These are phyloP conservation scores for Loxodes magnus DNA, from an alignment of 73 alveolate species.

Conservation along the genomic window DNA sequence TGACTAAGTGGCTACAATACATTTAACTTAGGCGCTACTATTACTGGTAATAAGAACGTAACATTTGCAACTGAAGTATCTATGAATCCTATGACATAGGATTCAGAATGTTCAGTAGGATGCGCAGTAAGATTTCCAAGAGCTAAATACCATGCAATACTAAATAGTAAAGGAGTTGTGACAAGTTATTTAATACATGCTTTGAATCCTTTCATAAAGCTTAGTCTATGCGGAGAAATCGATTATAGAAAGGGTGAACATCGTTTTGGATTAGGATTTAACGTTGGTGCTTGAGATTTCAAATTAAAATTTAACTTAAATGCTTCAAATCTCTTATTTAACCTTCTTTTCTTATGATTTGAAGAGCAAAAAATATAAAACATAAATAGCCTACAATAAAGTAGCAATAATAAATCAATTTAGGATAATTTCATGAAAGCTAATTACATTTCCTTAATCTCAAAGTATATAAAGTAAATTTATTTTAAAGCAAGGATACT, in stretches of 20 bases:
- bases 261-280: constrained; percentile 3
- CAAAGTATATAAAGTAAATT: no score
- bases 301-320: not conserved
- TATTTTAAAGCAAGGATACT: no score
- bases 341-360: no score
- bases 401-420: no score
- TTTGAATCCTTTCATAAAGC: not conserved
- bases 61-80: constrained; percentile 10
- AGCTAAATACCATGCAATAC: constrained; percentile 5
- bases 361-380: no score
- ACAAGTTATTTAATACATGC: not conserved
- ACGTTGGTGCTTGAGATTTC: constrained; percentile 3
- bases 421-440: no score
- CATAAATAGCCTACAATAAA: no score
- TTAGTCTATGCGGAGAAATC: constrained; percentile 1
- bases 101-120: not conserved
- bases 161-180: not conserved
- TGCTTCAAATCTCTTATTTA: no score
- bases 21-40: not conserved
- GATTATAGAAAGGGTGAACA: not conserved
- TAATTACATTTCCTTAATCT: no score
- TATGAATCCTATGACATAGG: not conserved
- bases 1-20: not conserved
- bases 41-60: not conserved
- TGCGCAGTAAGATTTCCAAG: not conserved